A percentile compares a stretch with the other conserved stretches of the same genome.
Evolutionary conservation across 805 yeast genomes (phyloP).

Genomic region (Barnettozyma botsteinii): DNA sequence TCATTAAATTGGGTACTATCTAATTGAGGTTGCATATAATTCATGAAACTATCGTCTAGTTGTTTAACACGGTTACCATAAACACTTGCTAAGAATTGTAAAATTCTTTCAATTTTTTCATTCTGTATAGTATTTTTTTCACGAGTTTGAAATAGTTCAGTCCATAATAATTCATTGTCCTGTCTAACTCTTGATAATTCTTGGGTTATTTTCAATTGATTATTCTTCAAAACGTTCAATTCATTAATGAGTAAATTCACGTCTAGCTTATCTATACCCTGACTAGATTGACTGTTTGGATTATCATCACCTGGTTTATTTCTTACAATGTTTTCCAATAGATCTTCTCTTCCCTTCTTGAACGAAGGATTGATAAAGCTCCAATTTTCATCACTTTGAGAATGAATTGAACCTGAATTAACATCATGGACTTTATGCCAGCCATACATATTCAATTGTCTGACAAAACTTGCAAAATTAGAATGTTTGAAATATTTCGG

Average conservation of each 20-base stretch:
- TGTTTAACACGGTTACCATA: slow-evolving; percentile 24
- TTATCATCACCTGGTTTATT: slow-evolving; percentile 32
- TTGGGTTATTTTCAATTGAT: slow-evolving; percentile 76
- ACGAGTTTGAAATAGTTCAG: slow-evolving; percentile 74
- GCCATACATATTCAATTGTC: slow-evolving; percentile 97
- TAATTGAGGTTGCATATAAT: slow-evolving; percentile 6
- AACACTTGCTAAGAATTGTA: slow-evolving; percentile 80
- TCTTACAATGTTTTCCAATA: slow-evolving; percentile 79
- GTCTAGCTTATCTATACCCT: slow-evolving; percentile 7
- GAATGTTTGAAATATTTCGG: slow-evolving; percentile 95
- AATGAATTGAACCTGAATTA: slow-evolving; percentile 61
- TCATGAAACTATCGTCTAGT: slow-evolving; percentile 12
- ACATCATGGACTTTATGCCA: slow-evolving; percentile 98
- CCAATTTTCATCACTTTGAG: slow-evolving; percentile 65
- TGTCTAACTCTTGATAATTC: slow-evolving; percentile 77
- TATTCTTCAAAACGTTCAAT: slow-evolving; percentile 50
- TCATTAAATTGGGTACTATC: slow-evolving; percentile 6
- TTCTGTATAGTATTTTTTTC: slow-evolving; percentile 84
- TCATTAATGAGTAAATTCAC: slow-evolving; percentile 38
- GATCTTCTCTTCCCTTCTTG: slow-evolving; percentile 69
- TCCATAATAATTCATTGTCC: slow-evolving; percentile 90
- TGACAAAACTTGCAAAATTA: slow-evolving; percentile 91
- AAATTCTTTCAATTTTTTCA: slow-evolving; percentile 79
- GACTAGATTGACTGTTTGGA: slow-evolving; percentile 24
- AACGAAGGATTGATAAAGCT: slow-evolving; percentile 85